Base-by-base conservation (phyloP, 129 eudicot species). In the Arctium lappa region DNA sequence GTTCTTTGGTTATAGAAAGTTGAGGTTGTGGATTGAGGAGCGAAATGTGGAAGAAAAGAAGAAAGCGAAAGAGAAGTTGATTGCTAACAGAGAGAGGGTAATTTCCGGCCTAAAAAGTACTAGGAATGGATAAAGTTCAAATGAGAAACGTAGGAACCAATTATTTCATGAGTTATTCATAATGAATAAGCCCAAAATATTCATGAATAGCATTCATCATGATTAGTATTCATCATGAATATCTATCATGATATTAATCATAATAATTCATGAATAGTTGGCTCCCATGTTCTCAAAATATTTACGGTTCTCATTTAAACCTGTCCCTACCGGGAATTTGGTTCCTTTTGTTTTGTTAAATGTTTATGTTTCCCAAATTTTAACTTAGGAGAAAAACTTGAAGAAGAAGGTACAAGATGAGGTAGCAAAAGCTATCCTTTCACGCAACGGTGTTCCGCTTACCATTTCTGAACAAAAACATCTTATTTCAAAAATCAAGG, bases 1-100 rank as follows among this genome's bases (percentile, higher is more conserved):
- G 72, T 83, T 69, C n/a, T 16, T 72, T 79, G 62, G 53, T 65
- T 34, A 40, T 78, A 89, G 92, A 44, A 88, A 85, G 69, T 37
- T 89, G 70, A 87, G 90, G 75, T 79, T 73, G 79, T 89, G 92
- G 93, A 89, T 91, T 44, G 89, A 87, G 18, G 79, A 89, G 44
- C 90, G 72, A 78, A 87, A 89, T 48, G 32, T 42, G 33, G 85
- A 83, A 73, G 89, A 87, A 72, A 77, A 42, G 69, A 89, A 91
- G 88, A 85, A 85, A 80, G 86, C 84, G 9, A 85, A 78, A 82
- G 89, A 84, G 83, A 75, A 4, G 71, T 16, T 79, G 80, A 69
- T 66, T 76, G 90, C 87, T 71, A 87, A 85, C 36, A 85, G 85
- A 29, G 91, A 86, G 83, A 90, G 86, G 94, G 91, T 90, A 75